phyloP scores from a whole-genome alignment of 2,329 filamentous ascomycete genomes.

The Ceratocystis ficicola region DNA sequence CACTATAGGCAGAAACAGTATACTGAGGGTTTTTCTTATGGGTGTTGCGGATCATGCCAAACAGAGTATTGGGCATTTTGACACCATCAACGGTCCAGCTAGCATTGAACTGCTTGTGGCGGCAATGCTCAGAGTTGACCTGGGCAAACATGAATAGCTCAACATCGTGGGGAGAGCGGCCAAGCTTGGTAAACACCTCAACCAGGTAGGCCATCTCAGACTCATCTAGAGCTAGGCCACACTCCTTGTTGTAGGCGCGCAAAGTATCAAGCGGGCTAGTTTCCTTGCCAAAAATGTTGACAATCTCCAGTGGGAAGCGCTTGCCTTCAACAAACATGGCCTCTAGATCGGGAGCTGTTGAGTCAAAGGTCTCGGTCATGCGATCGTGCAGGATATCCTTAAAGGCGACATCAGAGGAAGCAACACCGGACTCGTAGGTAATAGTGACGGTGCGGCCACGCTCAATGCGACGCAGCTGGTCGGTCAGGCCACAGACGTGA shows the following conservation, averaged over 20 bases:
- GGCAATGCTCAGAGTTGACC: constrained; percentile 92
- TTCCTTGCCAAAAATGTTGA: constrained; percentile 58
- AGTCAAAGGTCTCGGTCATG: constrained; percentile 79
- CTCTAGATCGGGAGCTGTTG: constrained; percentile 54
- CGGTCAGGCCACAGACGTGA: constrained; percentile 72
- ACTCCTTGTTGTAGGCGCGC: constrained; percentile 67
- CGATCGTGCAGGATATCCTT: constrained; percentile 73
- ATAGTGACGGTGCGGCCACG: constrained; percentile 68
- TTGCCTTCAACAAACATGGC: constrained; percentile 64
- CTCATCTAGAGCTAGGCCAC: constrained; percentile 75
- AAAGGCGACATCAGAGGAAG: constrained; percentile 38
- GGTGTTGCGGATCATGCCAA: constrained; percentile 94
- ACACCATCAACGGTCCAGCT: constrained; percentile 88
- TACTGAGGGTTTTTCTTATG: constrained; percentile 68
- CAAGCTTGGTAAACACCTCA: constrained; percentile 38
- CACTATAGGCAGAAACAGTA: constrained; percentile 92
- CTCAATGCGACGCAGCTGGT: constrained; percentile 65
- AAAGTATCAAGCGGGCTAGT: constrained; percentile 58
- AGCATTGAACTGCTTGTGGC: constrained; percentile 87
- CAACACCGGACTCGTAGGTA: constrained; percentile 38
- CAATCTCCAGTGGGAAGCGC: constrained; percentile 53
- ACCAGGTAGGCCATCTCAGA: constrained; percentile 90
- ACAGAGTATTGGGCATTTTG: constrained; percentile 66
- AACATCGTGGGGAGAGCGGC: constrained; percentile 60
- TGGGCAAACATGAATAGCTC: constrained; percentile 99